phyloP scores from a whole-genome alignment of 2,329 filamentous ascomycete species.

The Fusarium sp. region DNA sequence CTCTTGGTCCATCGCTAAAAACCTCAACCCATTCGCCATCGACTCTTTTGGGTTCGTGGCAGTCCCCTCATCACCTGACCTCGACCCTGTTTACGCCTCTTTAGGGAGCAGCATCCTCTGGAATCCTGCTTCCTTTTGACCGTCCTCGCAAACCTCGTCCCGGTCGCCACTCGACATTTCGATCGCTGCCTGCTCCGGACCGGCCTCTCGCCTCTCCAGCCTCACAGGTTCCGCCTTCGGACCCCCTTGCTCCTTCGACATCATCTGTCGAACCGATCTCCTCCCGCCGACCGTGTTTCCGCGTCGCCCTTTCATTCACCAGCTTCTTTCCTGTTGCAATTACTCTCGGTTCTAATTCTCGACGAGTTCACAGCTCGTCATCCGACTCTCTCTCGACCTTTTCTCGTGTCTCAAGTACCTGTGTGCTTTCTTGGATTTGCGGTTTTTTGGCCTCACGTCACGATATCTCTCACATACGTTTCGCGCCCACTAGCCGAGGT shows the following conservation, averaged over 20 bases:
- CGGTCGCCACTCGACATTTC: conserved; percentile 14
- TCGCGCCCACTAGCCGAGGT: conserved; percentile 30
- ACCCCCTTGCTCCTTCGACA: conserved; percentile 14
- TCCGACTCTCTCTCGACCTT: conserved; percentile 27
- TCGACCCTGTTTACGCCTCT: conserved; percentile 12
- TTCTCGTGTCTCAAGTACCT: conserved; percentile 28
- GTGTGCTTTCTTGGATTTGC: conserved; percentile 43
- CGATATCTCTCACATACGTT: conserved; percentile 36
- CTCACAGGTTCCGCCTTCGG: conserved; percentile 11
- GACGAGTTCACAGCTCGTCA: conserved; percentile 29
- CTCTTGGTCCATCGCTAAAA: conserved; percentile 20
- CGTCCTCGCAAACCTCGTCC: conserved; percentile 4
- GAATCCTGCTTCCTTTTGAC: conserved; percentile 32
- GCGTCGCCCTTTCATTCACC: conserved; percentile 43
- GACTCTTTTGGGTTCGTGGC: conserved; percentile 7
- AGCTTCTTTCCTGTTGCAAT: conserved; percentile 25
- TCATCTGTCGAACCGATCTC: conserved; percentile 16
- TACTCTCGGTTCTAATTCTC: conserved; percentile 41
- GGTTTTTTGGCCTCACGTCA: conserved; percentile 31
- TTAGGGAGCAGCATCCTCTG: conserved; percentile 12
- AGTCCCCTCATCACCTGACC: conserved; percentile 30
- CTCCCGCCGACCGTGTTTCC: conserved; percentile 28
- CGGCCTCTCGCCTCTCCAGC: conserved; percentile 4
- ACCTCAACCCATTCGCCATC: conserved; percentile 10
- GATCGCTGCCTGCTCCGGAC: conserved; percentile 19